A percentile compares a stretch with the other conserved stretches of the same genome.
These are phyloP conservation scores for Candida neerlandica DNA, from an alignment of 1,139 yeast species.

Conservation along the genomic window DNA sequence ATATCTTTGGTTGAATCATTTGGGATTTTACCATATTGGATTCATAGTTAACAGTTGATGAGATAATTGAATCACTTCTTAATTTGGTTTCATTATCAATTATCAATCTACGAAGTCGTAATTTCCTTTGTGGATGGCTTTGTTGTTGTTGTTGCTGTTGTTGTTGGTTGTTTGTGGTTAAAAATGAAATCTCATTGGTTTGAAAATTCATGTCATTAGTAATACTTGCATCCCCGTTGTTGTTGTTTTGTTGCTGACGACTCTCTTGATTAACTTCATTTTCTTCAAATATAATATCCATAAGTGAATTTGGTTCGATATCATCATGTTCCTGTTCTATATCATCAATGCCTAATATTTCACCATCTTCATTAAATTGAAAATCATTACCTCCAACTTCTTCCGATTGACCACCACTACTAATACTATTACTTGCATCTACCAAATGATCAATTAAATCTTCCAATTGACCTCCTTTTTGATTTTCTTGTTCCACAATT, in stretches of 20 bases:
- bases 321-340: conserved; percentile 1
- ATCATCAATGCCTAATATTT: conserved; percentile 11
- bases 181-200: conserved; percentile 3
- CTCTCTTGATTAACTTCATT: conserved; percentile 4
- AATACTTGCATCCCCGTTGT: conserved; percentile 10
- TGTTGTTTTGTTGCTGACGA: conserved; percentile 4
- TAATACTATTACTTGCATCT: conserved; percentile 6
- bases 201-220: conserved; percentile 12
- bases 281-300: conserved; percentile 14
- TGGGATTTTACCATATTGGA: not conserved
- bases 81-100: conserved; percentile 15
- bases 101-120: conserved; percentile 6
- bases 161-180: not conserved
- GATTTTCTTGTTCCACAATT: conserved; percentile 7
- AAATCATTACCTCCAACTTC: conserved; percentile 13
- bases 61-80: conserved; percentile 10
- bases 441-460: conserved; percentile 14
- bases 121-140: no score
- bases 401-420: not conserved
- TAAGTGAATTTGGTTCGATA: not conserved
- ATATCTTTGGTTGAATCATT: conserved; percentile 6
- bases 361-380: conserved; percentile 21
- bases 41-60: conserved; percentile 1
- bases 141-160: not conserved
- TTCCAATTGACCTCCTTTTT: conserved; percentile 12